A percentile compares a stretch with the other conserved stretches of the same genome.
Conservation (phyloP, 2,329 filamentous ascomycete genomes). For the Rhynchosporium graminicola region DNA sequence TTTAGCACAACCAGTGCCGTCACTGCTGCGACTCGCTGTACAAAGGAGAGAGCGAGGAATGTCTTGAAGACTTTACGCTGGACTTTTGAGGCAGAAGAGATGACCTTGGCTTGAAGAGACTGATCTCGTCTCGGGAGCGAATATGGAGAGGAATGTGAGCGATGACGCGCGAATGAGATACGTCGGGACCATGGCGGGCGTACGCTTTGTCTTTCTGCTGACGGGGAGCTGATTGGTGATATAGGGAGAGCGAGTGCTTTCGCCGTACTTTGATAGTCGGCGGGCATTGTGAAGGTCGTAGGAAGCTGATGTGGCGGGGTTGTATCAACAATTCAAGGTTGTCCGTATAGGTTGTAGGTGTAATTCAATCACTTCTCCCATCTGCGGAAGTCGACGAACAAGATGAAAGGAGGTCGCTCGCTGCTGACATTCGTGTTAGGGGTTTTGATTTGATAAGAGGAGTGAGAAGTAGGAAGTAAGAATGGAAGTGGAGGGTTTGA, state of each 20-base stretch:
- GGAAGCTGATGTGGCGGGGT: constrained; percentile 22
- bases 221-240: constrained; percentile 51
- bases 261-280: constrained; percentile 53
- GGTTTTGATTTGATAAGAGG: constrained; percentile 9
- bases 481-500: constrained; percentile 10
- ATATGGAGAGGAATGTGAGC: constrained; percentile 29
- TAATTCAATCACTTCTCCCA: not conserved
- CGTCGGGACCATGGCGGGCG: constrained; percentile 55
- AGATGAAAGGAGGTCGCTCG: not conserved
- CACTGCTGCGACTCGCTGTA: constrained; percentile 63
- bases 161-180: constrained; percentile 41
- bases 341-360: not conserved
- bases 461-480: constrained; percentile 10
- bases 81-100: constrained; percentile 55
- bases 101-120: constrained; percentile 44
- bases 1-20: constrained; percentile 49
- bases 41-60: constrained; percentile 56
- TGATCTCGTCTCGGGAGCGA: constrained; percentile 21
- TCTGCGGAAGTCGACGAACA: constrained; percentile 7
- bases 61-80: constrained; percentile 49
- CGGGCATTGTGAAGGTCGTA: constrained; percentile 46
- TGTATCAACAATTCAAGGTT: constrained; percentile 1
- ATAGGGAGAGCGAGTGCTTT: constrained; percentile 49
- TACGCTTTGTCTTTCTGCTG: constrained; percentile 41
- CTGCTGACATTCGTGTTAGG: not conserved